phyloP scores from a whole-genome alignment of 73 alveolate genomes.

The Paramecium pentaurelia region DNA sequence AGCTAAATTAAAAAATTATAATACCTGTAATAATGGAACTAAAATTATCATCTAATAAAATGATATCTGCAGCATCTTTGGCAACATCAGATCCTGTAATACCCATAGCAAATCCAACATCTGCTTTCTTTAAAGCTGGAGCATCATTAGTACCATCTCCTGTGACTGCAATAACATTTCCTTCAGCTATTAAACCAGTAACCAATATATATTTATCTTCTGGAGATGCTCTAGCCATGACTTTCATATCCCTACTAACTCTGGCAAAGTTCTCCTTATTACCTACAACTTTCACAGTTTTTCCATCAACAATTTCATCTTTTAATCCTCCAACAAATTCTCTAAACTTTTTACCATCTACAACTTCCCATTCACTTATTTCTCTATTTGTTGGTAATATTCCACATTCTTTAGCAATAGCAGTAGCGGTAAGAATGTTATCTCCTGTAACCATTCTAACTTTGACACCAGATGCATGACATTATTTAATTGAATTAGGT shows the following conservation, averaged over 20 bases:
- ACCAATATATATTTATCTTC: slow-evolving; percentile 86
- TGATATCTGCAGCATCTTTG: slow-evolving; percentile 84
- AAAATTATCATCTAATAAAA: slow-evolving; percentile 79
- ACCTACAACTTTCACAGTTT: slow-evolving; percentile 68
- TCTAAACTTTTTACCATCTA: slow-evolving; percentile 68
- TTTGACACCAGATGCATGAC: slow-evolving; percentile 84
- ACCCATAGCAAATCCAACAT: slow-evolving; percentile 93
- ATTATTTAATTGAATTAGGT: slow-evolving; percentile 80
- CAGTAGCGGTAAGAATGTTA: slow-evolving; percentile 91
- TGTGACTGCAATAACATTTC: slow-evolving; percentile 90
- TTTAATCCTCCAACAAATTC: slow-evolving; percentile 68
- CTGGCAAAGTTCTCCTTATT: slow-evolving; percentile 74
- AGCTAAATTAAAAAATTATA: slow-evolving; percentile 28
- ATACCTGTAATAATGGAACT: slow-evolving; percentile 69
- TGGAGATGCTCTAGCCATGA: slow-evolving; percentile 92
- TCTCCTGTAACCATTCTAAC: slow-evolving; percentile 98
- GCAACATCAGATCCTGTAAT: slow-evolving; percentile 81
- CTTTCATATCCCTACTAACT: slow-evolving; percentile 69
- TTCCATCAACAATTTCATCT: slow-evolving; percentile 18
- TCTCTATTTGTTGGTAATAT: slow-evolving; percentile 57
- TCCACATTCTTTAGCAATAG: slow-evolving; percentile 92
- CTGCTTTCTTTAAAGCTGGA: slow-evolving; percentile 77
- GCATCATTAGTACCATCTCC: slow-evolving; percentile 93
- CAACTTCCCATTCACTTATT: slow-evolving; percentile 48
- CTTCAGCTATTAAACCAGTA: slow-evolving; percentile 81